These are phyloP conservation scores for Phyllosticta paracitricarpa DNA, from an alignment of 2,329 filamentous ascomycete species.

Conservation along the genomic window DNA sequence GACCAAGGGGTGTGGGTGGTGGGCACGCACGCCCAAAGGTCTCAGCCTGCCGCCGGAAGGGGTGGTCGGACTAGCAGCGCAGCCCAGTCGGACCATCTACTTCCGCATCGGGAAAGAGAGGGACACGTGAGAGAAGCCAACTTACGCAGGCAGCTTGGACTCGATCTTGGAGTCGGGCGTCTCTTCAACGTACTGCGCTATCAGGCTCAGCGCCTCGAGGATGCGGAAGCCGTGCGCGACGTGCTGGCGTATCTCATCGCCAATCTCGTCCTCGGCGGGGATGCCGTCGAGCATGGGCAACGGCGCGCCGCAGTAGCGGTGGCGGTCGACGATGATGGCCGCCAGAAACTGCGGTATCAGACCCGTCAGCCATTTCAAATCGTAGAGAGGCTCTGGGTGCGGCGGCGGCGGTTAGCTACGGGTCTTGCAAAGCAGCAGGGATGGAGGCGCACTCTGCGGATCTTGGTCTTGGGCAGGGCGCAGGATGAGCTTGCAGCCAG, in stretches of 20 bases:
- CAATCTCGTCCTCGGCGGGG: conserved; percentile 21
- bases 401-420: background rate
- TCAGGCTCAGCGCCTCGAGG: conserved; percentile 17
- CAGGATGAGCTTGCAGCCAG: conserved; percentile 11
- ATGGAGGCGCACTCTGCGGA: background rate
- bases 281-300: conserved; percentile 17
- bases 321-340: conserved; percentile 20
- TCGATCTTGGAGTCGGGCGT: conserved; percentile 11
- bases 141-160: conserved; percentile 7
- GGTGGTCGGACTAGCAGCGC: background rate
- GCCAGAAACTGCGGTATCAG: conserved; percentile 23
- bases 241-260: conserved; percentile 19
- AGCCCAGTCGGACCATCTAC: background rate
- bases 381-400: conserved; percentile 1
- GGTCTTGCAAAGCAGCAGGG: background rate
- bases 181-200: conserved; percentile 17
- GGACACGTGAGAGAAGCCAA: background rate
- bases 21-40: background rate
- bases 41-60: background rate
- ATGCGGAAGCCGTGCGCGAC: conserved; percentile 23
- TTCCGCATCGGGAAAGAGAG: background rate
- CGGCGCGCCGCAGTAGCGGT: conserved; percentile 14
- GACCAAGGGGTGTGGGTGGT: background rate
- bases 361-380: conserved; percentile 17
- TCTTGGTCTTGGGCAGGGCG: conserved; percentile 3